These are phyloP conservation scores for rapeseed (Brassica napus) DNA, from an alignment of 345 rosid genomes.

Conservation along the genomic window Da-Ae NC_063449.1:30243001-30243500, in stretches of 20 bases:
- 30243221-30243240: slow-evolving; percentile 83
- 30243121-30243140: slow-evolving; percentile 23
- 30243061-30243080: slow-evolving; percentile 31
- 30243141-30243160: slow-evolving; percentile 33
- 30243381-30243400: slow-evolving; percentile 48
- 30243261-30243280: slow-evolving; percentile 71
- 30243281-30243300: slow-evolving; percentile 67
- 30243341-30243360: too few relatives aligned
- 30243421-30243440: slow-evolving; percentile 90
- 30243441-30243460: slow-evolving; percentile 95
- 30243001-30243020: slow-evolving; percentile 29
- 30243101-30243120: slow-evolving; percentile 8
- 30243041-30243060: neutral
- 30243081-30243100: slow-evolving; percentile 25
- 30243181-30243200: slow-evolving; percentile 67
- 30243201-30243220: slow-evolving; percentile 81
- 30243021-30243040: neutral
- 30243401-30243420: slow-evolving; percentile 95
- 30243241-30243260: slow-evolving; percentile 85
- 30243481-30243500: slow-evolving; percentile 87
- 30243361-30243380: too few relatives aligned
- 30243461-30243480: slow-evolving; percentile 85
- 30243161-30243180: slow-evolving; percentile 30
- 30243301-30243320: slow-evolving; percentile 76
- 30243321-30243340: too few relatives aligned